Evolutionary conservation across 2,329 filamentous ascomycete species (phyloP).

Genomic region (Aspergillus puulaauensis): DNA sequence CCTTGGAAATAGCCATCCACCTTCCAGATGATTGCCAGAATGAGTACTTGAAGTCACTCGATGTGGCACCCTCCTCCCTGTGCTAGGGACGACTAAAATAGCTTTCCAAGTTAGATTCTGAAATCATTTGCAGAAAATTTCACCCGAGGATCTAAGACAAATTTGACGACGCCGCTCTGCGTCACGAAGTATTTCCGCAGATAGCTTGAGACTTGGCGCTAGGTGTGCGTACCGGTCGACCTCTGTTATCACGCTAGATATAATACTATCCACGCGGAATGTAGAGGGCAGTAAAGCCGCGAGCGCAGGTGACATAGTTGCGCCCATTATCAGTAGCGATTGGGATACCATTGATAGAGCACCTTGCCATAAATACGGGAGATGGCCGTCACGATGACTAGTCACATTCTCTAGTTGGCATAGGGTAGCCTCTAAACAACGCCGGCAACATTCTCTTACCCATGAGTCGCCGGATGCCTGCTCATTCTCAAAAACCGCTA

Average conservation of each 20-base stretch:
- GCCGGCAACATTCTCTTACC: slow-evolving; percentile 75
- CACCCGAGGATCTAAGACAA: slow-evolving; percentile 22
- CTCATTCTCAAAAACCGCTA: slow-evolving; percentile 77
- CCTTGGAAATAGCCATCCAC: background rate
- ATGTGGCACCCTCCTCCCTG: background rate
- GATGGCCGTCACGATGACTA: slow-evolving; percentile 77
- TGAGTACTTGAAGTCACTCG: background rate
- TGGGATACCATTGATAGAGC: slow-evolving; percentile 81
- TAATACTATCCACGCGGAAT: slow-evolving; percentile 68
- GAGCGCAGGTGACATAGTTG: slow-evolving; percentile 74
- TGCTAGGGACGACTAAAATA: background rate
- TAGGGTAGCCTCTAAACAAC: slow-evolving; percentile 77
- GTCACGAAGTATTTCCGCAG: slow-evolving; percentile 78
- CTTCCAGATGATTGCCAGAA: background rate
- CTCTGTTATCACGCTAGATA: slow-evolving; percentile 73
- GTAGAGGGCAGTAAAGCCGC: slow-evolving; percentile 61
- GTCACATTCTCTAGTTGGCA: slow-evolving; percentile 76
- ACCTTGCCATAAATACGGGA: slow-evolving; percentile 84
- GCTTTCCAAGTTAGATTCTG: background rate
- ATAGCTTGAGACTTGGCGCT: slow-evolving; percentile 72
- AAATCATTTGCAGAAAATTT: background rate
- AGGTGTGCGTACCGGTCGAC: slow-evolving; percentile 72
- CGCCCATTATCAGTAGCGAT: slow-evolving; percentile 78
- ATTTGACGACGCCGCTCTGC: slow-evolving; percentile 69
- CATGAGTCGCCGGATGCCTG: slow-evolving; percentile 68